Evolutionary conservation across 768 basidiomycete species (phyloP), one percentile per base, ranked within the genome.

Genomic region (Suillus paluster): DNA sequence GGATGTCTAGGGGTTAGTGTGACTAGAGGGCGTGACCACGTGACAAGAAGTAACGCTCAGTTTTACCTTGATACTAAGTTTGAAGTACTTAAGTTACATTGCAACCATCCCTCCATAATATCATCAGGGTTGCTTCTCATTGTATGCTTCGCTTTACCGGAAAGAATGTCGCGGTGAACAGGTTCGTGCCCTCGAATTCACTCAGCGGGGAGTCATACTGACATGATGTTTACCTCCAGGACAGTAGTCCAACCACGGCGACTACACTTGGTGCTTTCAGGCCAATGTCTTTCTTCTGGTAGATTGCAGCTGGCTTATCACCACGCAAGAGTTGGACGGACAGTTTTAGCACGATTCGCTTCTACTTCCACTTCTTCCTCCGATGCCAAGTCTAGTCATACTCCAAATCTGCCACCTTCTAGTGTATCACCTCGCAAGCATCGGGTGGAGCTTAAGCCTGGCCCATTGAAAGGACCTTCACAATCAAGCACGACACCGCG

Each of bases 381-480:
- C 49, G 50, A 61, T 54, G 8, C 66, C 23, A 58, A 53, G 65
- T 15, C 57, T 59, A 19, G 59, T 63, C 57, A 45, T 68, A 68
- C 46, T 58, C 60, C 78, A 66, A 62, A 65, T 67, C 53, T 58
- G 41, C 67, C 70, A 45, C 68, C 75, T 57, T 58, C 76, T 44
- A 65, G 57, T 62, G 60, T 61, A 63, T 58, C 72, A 5, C 44
- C 67, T 58, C 68, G 72, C 7, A 81, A 78, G 60, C 73, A 70
- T 49, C 83, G 86, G 71, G 75, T 89, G 55, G 86, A 89, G 62
- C 77, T 90, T 17, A 83, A 85, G 25, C 90, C 90, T 1, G 85
- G 78, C 2, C 90, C 90, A 30, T 75, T 89, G 54, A 86, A 85
- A 62, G 77, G 76, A 0, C 68, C 74, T 49, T 60, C 75, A 14